These are phyloP conservation scores for Cyclostephanos invisitatus DNA, from an alignment of 108 stramenopile species.

Conservation along the genomic window DNA sequence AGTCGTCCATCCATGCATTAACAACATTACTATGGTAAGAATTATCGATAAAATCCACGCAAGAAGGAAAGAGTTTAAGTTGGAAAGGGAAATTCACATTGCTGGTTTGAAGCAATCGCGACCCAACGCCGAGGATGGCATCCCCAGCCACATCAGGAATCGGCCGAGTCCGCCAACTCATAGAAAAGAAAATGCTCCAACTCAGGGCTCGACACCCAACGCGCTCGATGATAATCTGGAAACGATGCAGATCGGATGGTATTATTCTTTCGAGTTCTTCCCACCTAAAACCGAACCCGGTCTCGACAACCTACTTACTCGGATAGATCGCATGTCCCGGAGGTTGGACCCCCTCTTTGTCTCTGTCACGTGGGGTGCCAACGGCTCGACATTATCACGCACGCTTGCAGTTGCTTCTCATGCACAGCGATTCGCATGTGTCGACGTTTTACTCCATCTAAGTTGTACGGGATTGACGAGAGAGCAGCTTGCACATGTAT, in stretches of 20 bases:
- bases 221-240: background rate
- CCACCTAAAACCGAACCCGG: slow-evolving; percentile 95
- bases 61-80: slow-evolving; percentile 23
- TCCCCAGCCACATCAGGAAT: slow-evolving; percentile 19
- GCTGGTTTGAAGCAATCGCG: background rate
- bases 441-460: slow-evolving; percentile 91
- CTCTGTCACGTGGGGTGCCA: slow-evolving; percentile 93
- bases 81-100: background rate
- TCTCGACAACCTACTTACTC: slow-evolving; percentile 87
- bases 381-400: slow-evolving; percentile 75
- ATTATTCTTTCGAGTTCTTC: slow-evolving; percentile 96
- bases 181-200: background rate
- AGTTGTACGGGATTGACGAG: slow-evolving; percentile 87
- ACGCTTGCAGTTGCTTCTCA: slow-evolving; percentile 83
- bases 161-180: background rate
- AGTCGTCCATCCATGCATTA: too few relatives aligned
- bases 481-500: slow-evolving; percentile 47
- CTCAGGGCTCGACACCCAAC: background rate
- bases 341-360: slow-evolving; percentile 92
- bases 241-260: slow-evolving; percentile 30
- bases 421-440: slow-evolving; percentile 86
- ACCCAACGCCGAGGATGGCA: slow-evolving; percentile 8
- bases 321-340: slow-evolving; percentile 93
- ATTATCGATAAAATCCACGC: slow-evolving; percentile 43
- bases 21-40: slow-evolving; percentile 36